Base-by-base conservation (phyloP, 2,329 filamentous ascomycete genomes). In the Chaetomiaceae sp. region DNA sequence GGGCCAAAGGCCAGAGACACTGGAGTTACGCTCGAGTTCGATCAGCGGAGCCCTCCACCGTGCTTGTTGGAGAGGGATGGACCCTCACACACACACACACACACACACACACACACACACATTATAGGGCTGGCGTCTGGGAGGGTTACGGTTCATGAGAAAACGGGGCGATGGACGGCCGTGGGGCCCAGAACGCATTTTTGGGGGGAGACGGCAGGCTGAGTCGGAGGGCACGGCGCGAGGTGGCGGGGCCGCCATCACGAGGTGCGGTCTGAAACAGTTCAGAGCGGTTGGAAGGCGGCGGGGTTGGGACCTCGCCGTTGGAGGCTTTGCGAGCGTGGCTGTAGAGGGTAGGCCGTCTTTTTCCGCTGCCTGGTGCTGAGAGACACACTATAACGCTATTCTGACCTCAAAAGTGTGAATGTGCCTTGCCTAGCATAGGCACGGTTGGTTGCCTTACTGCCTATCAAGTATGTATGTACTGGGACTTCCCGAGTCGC, bases 261-360 rank as follows among this genome's bases (percentile, higher is more conserved):
- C 52, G 47, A 42, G 52, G 36, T 54, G 42, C 23, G 18, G 25
- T 54, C 47, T 54, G 52, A 50, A 54, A 50, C 52, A 42, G 40
- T 5, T 9, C 13, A 23, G 32, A 40, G 32, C 13, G 21, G 37
- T 27, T 37, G 18, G 34, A 20, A 9, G 30, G 42, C 5, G 33
- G 43, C 14, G 13, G 23, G 5, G 25, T 2, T 8, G 16, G 11
- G 45, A 6, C 33, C 13, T n/a, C 11, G 29, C 37, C 21, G 33
- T 16, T 33, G 27, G 37, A 7, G 38, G 21, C 18, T 43, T 42
- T 42, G 47, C 18, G 33, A 48, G 25, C 23, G 20, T 29, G 43
- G 20, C 32, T 13, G 29, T 30, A 13, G n/a, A n/a, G n/a, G n/a
- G n/a, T n/a, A n/a, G n/a, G n/a, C n/a, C n/a, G n/a, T n/a, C n/a